Evolutionary conservation across 1,284 basidiomycete species (phyloP).

Genomic region (Coniferiporia sulphurascens): DNA sequence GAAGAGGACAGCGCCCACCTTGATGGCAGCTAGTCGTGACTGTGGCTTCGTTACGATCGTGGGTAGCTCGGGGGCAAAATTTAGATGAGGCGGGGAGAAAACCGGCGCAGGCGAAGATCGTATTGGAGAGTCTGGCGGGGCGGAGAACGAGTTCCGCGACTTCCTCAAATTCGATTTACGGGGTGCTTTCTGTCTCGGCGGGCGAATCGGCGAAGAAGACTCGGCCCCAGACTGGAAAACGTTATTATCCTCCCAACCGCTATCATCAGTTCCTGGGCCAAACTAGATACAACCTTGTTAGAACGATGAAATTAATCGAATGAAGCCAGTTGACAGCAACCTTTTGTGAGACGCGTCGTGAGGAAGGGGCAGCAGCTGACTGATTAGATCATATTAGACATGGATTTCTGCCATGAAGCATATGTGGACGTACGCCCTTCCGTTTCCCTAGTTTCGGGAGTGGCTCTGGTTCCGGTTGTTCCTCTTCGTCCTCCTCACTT

Average conservation of each 20-base stretch:
- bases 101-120: constrained; percentile 21
- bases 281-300: constrained; percentile 22
- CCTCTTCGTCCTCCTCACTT: constrained; percentile 71
- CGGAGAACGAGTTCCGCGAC: constrained; percentile 65
- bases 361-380: constrained; percentile 8
- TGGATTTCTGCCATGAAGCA: neutral
- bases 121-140: constrained; percentile 55
- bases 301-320: constrained; percentile 11
- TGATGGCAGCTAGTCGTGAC: neutral
- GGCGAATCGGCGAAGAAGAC: constrained; percentile 65
- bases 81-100: constrained; percentile 37
- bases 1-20: neutral
- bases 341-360: constrained; percentile 33
- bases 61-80: constrained; percentile 57
- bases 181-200: constrained; percentile 46
- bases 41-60: constrained; percentile 23
- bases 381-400: neutral
- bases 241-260: constrained; percentile 83
- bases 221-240: constrained; percentile 80
- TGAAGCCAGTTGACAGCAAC: constrained; percentile 16
- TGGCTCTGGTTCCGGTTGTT: constrained; percentile 21
- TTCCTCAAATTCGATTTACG: constrained; percentile 41
- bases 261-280: constrained; percentile 43
- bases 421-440: constrained; percentile 7
- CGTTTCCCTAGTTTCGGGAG: constrained; percentile 6